Evolutionary conservation across 2,329 filamentous ascomycete species (phyloP), one percentile per base, ranked within the genome.

Genomic region (Xylariaceae sp.): DNA sequence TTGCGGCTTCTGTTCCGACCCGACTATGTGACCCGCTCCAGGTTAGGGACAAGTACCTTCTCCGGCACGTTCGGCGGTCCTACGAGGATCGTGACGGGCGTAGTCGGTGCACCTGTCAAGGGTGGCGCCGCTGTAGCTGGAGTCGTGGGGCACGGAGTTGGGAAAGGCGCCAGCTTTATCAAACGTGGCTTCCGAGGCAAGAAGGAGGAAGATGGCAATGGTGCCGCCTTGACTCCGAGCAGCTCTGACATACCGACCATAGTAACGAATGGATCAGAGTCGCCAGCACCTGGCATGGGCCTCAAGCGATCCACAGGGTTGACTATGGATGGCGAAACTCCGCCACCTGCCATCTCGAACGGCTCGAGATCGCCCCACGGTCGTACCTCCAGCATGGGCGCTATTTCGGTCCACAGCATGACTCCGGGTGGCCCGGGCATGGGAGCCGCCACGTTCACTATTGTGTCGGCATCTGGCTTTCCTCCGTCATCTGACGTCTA

Each of bases 41-140:
- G 88, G 31, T 86, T 95, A 59, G 92, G 92, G 32, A 92, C 88
- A 0, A 88, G 88, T 1, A 95, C 90, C 1, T 94, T 98, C 65
- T 81, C 82, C 1, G 89, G 89, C 19, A 94, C 88, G 1, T 95
- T 96, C 56, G 82, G 80, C 5, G 72, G 80, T 1, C 87, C 92
- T 18, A 85, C 85, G 30, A 89, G 89, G 61, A 88, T 98, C 39
- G 84, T 96, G 38, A 83, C 79, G 10, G 77, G 78, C 42, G 78
- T 83, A 33, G 79, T 77, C 18, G 90, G 90, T 23, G 92, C 82
- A 13, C 93, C 92, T n/a, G 81, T 98, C 60, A 96, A 96, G 64
- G 89, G 88, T 22, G 85, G 85, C 19, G 83, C 79, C 37, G 81
- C 83, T 23, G 89, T 87, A 23, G 82, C 74, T 11, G 78, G 75